Conservation (phyloP, 768 basidiomycete species). For the Kwoniella newhampshirensis region DNA sequence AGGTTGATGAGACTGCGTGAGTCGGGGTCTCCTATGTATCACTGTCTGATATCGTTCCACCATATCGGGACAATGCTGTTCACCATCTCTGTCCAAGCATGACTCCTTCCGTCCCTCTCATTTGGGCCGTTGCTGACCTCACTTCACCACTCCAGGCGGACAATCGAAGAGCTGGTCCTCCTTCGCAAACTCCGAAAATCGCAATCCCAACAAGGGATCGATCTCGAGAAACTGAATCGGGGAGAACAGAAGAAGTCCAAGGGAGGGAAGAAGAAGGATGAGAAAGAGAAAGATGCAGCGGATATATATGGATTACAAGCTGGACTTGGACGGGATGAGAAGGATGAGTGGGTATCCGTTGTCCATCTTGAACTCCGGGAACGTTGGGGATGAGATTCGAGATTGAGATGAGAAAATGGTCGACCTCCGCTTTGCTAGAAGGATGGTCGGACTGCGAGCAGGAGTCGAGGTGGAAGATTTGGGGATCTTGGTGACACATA, state of each 20-base stretch:
- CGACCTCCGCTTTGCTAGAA: neutral
- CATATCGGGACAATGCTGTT: too few relatives aligned
- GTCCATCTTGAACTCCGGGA: too few relatives aligned
- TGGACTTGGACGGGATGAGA: conserved; percentile 55
- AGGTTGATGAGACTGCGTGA: neutral
- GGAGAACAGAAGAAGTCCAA: conserved; percentile 69
- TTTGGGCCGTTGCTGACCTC: neutral
- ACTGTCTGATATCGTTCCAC: neutral
- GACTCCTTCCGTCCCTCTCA: neutral
- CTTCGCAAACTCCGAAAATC: conserved; percentile 71
- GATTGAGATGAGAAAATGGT: neutral
- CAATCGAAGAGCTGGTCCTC: conserved; percentile 76
- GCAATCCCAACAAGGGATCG: conserved; percentile 70
- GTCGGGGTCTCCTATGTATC: neutral
- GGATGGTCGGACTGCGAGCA: neutral
- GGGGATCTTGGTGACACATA: too few relatives aligned
- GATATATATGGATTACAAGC: conserved; percentile 61
- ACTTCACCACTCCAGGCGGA: conserved; percentile 30
- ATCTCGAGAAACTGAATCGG: conserved; percentile 75
- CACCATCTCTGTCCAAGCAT: neutral
- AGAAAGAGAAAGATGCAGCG: conserved; percentile 54
- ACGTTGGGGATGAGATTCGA: too few relatives aligned
- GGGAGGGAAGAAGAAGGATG: conserved; percentile 57
- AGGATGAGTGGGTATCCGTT: conserved; percentile 62
- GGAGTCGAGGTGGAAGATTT: neutral